These are phyloP conservation scores for Tulasnella sp. DNA, from an alignment of 768 basidiomycete species.

Conservation along the genomic window DNA sequence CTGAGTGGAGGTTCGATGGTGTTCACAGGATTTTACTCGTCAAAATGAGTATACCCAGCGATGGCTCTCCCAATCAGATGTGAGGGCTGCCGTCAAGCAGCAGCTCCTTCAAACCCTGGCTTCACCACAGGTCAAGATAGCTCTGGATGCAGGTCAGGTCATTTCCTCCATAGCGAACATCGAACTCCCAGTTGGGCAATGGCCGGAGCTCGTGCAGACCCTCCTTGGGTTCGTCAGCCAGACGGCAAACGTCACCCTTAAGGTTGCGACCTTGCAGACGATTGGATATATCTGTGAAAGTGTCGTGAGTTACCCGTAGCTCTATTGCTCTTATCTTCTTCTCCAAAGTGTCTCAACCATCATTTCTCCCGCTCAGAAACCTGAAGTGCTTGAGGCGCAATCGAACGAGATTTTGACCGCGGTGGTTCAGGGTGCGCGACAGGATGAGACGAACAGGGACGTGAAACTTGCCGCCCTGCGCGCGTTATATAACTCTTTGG, in stretches of 20 bases:
- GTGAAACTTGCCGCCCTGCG: slow-evolving; percentile 90
- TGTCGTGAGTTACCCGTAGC: slow-evolving; percentile 51
- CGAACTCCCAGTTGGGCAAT: slow-evolving; percentile 78
- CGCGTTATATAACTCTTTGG: slow-evolving; percentile 88
- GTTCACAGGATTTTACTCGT: slow-evolving; percentile 55
- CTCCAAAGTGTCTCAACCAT: slow-evolving; percentile 15
- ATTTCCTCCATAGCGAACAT: slow-evolving; percentile 89
- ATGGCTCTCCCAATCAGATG: slow-evolving; percentile 64
- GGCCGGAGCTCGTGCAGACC: slow-evolving; percentile 82
- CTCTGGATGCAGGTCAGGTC: slow-evolving; percentile 83
- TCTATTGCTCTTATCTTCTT: slow-evolving; percentile 11
- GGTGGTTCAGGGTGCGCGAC: slow-evolving; percentile 94
- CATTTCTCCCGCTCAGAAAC: slow-evolving; percentile 57
- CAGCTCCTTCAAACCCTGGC: slow-evolving; percentile 73
- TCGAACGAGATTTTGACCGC: slow-evolving; percentile 98
- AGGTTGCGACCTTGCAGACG: slow-evolving; percentile 81
- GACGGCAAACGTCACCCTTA: slow-evolving; percentile 55
- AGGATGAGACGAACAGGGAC: slow-evolving; percentile 83
- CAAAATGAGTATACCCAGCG: slow-evolving; percentile 65
- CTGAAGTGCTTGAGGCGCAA: slow-evolving; percentile 75
- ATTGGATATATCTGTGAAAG: slow-evolving; percentile 97
- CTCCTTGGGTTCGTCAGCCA: slow-evolving; percentile 81
- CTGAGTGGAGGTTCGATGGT: slow-evolving; percentile 17
- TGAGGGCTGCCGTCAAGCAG: slow-evolving; percentile 76
- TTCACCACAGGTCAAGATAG: slow-evolving; percentile 58